phyloP scores from a whole-genome alignment of 2,329 filamentous ascomycete species.

The Aspergillus tanneri region DNA sequence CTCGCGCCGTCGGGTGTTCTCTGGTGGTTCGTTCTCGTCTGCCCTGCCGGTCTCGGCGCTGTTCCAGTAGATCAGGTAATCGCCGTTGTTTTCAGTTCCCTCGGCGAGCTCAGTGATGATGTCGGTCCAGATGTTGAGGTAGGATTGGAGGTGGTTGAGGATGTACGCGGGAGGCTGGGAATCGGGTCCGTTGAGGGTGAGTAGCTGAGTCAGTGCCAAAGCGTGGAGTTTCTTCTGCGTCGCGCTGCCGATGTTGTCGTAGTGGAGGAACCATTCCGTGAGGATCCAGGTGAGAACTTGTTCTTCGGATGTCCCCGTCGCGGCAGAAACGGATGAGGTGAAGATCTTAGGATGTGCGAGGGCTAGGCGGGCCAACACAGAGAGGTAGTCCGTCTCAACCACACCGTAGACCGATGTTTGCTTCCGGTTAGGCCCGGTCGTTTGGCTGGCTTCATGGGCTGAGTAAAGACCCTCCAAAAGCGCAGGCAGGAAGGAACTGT shows the following conservation, averaged over 20 bases:
- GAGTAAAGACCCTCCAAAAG: conserved; percentile 67
- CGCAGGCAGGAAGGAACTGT: conserved; percentile 61
- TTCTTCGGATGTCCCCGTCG: conserved; percentile 35
- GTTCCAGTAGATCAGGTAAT: conserved; percentile 45
- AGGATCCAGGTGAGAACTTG: conserved; percentile 45
- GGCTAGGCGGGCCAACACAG: conserved; percentile 74
- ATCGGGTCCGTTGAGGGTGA: conserved; percentile 38
- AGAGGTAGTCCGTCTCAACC: conserved; percentile 81
- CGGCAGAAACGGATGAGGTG: conserved; percentile 50
- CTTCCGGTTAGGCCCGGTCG: conserved; percentile 74
- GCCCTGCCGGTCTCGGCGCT: conserved; percentile 34
- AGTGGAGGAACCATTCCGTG: conserved; percentile 50
- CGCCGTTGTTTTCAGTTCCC: conserved; percentile 37
- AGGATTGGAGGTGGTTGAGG: conserved; percentile 46
- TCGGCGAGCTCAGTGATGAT: conserved; percentile 47
- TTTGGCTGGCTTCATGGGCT: conserved; percentile 71
- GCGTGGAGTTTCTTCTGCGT: conserved; percentile 49
- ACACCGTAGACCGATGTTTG: conserved; percentile 69
- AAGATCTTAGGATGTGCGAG: conserved; percentile 71
- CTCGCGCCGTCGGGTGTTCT: conserved; percentile 41
- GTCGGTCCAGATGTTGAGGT: conserved; percentile 50
- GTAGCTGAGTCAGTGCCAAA: conserved; percentile 47
- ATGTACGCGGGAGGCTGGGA: conserved; percentile 42
- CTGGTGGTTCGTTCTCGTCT: conserved; percentile 40
- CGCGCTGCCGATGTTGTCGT: conserved; percentile 49